Evolutionary conservation across 2,329 filamentous ascomycete species (phyloP).

Genomic region (Whalleya microplaca): DNA sequence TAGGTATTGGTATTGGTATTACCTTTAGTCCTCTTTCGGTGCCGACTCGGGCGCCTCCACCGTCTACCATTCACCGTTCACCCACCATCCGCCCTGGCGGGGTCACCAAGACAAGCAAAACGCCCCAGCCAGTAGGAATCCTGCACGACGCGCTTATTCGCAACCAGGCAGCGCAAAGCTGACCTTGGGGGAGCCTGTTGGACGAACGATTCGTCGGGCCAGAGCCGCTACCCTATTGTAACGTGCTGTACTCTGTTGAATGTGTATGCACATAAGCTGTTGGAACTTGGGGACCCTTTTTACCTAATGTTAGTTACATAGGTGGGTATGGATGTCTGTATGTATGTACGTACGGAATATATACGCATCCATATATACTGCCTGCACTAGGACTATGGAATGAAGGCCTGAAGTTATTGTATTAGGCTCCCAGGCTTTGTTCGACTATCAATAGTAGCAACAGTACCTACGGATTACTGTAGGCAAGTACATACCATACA

Average conservation of each 20-base stretch:
- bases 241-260: not conserved
- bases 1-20: not conserved
- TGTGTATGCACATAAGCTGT: not conserved
- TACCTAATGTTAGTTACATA: too few relatives aligned
- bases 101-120: conserved; percentile 14
- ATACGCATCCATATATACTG: not conserved
- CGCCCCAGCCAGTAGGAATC: conserved; percentile 24
- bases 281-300: too few relatives aligned
- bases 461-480: too few relatives aligned
- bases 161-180: conserved; percentile 13
- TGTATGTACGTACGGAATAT: not conserved
- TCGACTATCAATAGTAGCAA: too few relatives aligned
- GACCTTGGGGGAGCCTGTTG: conserved; percentile 10
- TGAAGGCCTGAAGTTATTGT: too few relatives aligned
- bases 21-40: not conserved
- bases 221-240: not conserved
- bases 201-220: conserved; percentile 7
- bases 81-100: conserved; percentile 9
- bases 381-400: too few relatives aligned
- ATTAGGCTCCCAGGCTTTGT: too few relatives aligned
- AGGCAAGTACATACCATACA: too few relatives aligned
- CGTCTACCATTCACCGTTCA: not conserved
- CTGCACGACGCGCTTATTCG: conserved; percentile 28
- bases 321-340: too few relatives aligned
- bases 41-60: not conserved